Conservation (phyloP, 805 yeast species). For the Tetrapisispora fleetii region DNA sequence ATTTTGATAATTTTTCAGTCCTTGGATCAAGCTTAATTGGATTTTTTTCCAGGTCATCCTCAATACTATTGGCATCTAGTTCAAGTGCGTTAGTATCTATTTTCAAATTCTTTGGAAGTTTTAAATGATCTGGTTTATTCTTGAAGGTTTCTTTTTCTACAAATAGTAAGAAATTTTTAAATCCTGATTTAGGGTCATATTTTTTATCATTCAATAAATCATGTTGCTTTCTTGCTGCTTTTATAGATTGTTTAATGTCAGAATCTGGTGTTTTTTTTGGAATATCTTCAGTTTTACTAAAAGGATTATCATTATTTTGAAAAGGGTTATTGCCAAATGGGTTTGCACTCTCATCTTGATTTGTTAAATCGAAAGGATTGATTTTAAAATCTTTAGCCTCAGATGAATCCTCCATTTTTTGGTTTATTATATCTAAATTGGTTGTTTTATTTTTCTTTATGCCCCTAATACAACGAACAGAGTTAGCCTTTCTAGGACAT, state of each 20-base stretch:
- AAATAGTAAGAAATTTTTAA: slow-evolving; percentile 58
- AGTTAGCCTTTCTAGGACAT: slow-evolving; percentile 64
- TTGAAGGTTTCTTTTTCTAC: slow-evolving; percentile 64
- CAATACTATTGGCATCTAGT: slow-evolving; percentile 28
- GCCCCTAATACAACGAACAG: slow-evolving; percentile 70
- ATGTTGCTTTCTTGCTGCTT: slow-evolving; percentile 26
- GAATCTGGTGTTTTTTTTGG: not conserved
- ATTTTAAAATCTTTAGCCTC: slow-evolving; percentile 34
- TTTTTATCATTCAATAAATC: slow-evolving; percentile 18
- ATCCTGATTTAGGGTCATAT: slow-evolving; percentile 25
- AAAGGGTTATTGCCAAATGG: slow-evolving; percentile 30
- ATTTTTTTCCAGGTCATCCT: slow-evolving; percentile 22
- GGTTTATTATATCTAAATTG: slow-evolving; percentile 30
- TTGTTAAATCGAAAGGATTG: slow-evolving; percentile 26
- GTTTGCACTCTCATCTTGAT: slow-evolving; percentile 7
- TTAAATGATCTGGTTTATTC: slow-evolving; percentile 37
- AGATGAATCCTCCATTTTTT: slow-evolving; percentile 32
- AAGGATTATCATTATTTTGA: slow-evolving; percentile 26
- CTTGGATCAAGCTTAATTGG: slow-evolving; percentile 32
- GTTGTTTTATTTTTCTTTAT: slow-evolving; percentile 49
- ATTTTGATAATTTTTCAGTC: slow-evolving; percentile 39
- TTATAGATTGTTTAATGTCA: slow-evolving; percentile 22
- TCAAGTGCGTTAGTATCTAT: slow-evolving; percentile 44
- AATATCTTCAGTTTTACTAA: slow-evolving; percentile 3
- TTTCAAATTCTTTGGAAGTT: slow-evolving; percentile 42